phyloP scores from a whole-genome alignment of 306 rosid genomes.

The Argentina anserina region DNA sequence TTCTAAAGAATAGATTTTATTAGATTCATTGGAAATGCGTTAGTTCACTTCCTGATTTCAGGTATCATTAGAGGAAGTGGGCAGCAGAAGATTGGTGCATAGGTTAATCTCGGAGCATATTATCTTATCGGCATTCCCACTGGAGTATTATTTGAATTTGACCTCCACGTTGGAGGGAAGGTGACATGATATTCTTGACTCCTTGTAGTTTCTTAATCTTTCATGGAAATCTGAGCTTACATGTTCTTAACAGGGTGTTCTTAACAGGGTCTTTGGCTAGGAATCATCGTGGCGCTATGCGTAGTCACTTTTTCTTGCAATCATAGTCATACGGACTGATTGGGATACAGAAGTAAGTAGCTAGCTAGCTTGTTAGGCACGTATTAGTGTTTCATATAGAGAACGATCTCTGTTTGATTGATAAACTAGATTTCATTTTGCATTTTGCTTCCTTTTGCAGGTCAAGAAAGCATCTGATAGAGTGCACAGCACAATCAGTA shows the following conservation, averaged over 20 bases:
- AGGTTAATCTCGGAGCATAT: slow-evolving; percentile 38
- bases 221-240: background rate
- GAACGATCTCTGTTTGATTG: background rate
- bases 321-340: slow-evolving; percentile 14
- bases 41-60: background rate
- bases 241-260: background rate
- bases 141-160: slow-evolving; percentile 27
- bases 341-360: slow-evolving; percentile 28
- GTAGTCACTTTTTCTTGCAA: slow-evolving; percentile 14
- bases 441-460: slow-evolving; percentile 18
- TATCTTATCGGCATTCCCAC: slow-evolving; percentile 33
- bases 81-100: slow-evolving; percentile 31
- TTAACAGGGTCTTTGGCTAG: slow-evolving; percentile 37
- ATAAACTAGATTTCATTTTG: background rate
- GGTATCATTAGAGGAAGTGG: slow-evolving; percentile 35
- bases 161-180: slow-evolving; percentile 36
- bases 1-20: background rate
- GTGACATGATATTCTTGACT: slow-evolving; percentile 2
- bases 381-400: background rate
- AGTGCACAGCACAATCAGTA: slow-evolving; percentile 2
- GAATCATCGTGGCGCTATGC: slow-evolving; percentile 22
- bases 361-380: background rate
- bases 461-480: slow-evolving; percentile 34
- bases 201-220: background rate
- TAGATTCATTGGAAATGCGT: background rate